Evolutionary conservation across 2,329 filamentous ascomycete genomes (phyloP), one percentile per base, ranked within the genome.

Genomic region (Cordyceps tenuipes): DNA sequence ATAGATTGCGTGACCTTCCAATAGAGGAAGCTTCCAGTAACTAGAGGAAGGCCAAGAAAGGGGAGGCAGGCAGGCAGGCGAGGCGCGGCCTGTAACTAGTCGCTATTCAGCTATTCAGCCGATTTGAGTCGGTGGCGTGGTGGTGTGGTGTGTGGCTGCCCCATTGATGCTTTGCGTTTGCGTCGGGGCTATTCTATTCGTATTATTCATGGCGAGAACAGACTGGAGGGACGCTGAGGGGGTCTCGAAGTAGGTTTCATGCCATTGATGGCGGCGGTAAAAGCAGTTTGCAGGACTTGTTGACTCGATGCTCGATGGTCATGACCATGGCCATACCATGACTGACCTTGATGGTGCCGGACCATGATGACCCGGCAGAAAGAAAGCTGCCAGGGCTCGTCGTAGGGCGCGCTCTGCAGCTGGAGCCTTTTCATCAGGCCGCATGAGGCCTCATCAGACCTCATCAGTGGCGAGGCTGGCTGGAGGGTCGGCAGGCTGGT

Each of bases 11-110:
- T 5, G 36, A 57, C 54, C 54, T 57, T 57, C 54, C 54, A 29
- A 46, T 31, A 57, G 54, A 49, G 54, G 54, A 57, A 57, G 54
- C n/a, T n/a, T n/a, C n/a, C n/a, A n/a, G n/a, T n/a, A n/a, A n/a
- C n/a, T 31, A 57, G 54, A 49, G 54, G 54, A 57, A 57, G 54
- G 54, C 44, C 31, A 29, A 23, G 54, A 31, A 48, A 41, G n/a
- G n/a, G n/a, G n/a, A n/a, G n/a, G n/a, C n/a, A n/a, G n/a, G n/a
- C n/a, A 34, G 13, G 23, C 26, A 7, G 7, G 52, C 41, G 21
- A 7, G 41, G 23, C 17, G 44, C 12, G 9, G 44, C 12, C 2
- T 19, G 13, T 1, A n/a, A n/a, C n/a, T n/a, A 23, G 17, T 36
- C 19, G 53, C 17, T 47, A 23, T 23, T 23, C 23, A 23, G 23